A percentile compares a stretch with the other conserved stretches of the same genome.
phyloP scores from a whole-genome alignment of 2,329 filamentous ascomycete species.

The Fusarium paranaense region DNA sequence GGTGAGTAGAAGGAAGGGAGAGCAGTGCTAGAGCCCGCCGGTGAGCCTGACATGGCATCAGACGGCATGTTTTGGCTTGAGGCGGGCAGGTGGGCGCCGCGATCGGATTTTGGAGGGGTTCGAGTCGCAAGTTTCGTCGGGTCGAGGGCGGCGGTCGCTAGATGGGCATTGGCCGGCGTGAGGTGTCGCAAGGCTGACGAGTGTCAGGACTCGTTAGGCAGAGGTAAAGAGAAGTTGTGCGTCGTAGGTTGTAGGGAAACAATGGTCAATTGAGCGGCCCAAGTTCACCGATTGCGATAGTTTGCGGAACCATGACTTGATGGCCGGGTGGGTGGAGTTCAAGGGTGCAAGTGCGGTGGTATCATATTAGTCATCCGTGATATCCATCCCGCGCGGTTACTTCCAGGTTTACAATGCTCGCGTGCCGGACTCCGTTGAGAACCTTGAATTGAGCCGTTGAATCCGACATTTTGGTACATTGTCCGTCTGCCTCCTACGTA shows the following conservation, averaged over 20 bases:
- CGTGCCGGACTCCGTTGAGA: conserved; percentile 9
- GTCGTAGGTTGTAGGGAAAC: conserved; percentile 9
- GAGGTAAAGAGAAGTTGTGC: conserved; percentile 13
- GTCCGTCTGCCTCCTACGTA: conserved; percentile 11
- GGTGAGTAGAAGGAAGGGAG: conserved; percentile 63
- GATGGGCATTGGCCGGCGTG: conserved; percentile 25
- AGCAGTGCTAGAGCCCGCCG: conserved; percentile 49
- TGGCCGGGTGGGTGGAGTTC: conserved; percentile 37
- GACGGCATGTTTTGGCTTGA: conserved; percentile 44
- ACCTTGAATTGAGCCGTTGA: conserved; percentile 1
- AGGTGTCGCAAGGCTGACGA: neutral
- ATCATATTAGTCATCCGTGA: conserved; percentile 40
- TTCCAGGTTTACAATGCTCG: neutral
- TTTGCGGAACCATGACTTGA: conserved; percentile 43
- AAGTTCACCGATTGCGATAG: conserved; percentile 39
- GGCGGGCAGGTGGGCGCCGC: conserved; percentile 37
- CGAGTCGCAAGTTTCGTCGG: conserved; percentile 26
- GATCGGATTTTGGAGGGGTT: conserved; percentile 37
- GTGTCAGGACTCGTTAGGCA: neutral
- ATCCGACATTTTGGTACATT: conserved; percentile 4
- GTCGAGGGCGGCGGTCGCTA: conserved; percentile 16
- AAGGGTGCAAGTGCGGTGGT: conserved; percentile 23
- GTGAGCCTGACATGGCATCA: conserved; percentile 44
- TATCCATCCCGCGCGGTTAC: conserved; percentile 34
- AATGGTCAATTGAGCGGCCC: conserved; percentile 26